Evolutionary conservation across 148 eudicot genomes (phyloP), one percentile per base, ranked within the genome.

Genomic region (Diospyros kaki): DNA sequence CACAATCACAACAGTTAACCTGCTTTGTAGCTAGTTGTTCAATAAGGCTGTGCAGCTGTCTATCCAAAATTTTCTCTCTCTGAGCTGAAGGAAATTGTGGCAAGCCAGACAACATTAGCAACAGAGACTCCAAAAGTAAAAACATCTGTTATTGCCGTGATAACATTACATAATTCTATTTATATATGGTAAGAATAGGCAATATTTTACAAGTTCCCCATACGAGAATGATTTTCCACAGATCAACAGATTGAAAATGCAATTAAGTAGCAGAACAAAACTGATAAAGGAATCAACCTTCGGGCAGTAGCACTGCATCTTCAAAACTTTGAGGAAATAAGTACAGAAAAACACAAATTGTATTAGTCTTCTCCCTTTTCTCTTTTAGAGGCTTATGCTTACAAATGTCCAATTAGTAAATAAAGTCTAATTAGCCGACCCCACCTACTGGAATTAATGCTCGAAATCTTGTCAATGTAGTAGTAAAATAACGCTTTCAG

Each of bases 21-120:
- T 95, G 97, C 78, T 95, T 95, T 73, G 88, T 71, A 28, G 94
- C 97, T 55, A 95, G 83, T 85, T 95, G 99, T 77, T 95, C 97
- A 72, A 95, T 87, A 77, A 91, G 83, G 90, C 96, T 87, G 79
- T 95, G 96, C 71, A 95, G 96, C 84, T 95, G 99, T 82, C 87
- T 91, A 77, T 95, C 97, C 87, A 95, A 72, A 64, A 88, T 82
- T 78, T 95, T 92, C 83, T 95, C 99, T 80, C 99, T 85, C 77
- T 93, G 97, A 80, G 88, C 99, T 95, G 94, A 63, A 85, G 64
- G 41, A 68, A 41, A 64, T 62, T 60, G 65, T 55, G 74, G 64
- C 73, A 64, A 53, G 51, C 61, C 65, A 50, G 58, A 80, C 42
- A 59, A 46, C 52, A 2, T 13, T 11, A 64, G 60, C 9, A 41